Base-by-base conservation (phyloP, 768 basidiomycete species). In the Arthromyces matolae region DNA sequence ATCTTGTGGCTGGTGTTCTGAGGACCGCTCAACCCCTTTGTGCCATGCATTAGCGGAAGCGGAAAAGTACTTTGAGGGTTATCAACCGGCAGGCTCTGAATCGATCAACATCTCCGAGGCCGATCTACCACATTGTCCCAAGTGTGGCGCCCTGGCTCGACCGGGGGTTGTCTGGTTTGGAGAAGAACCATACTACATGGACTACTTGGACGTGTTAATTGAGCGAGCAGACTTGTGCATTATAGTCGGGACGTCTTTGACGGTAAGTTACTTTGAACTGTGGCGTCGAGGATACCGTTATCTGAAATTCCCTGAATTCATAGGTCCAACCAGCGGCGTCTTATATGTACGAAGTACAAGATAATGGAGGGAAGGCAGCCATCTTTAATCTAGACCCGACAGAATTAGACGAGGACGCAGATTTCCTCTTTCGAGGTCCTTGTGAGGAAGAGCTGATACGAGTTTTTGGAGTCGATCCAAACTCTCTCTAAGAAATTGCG, bases 101-200 rank as follows among this genome's bases (percentile, higher is more conserved):
- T 55, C 12, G 24, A 48, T n/a, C 41, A 27, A 42, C n/a, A 57
- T 66, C 13, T 54, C 63, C 2, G 8, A 59, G 7, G 55, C 57
- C 2, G 51, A 64, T 8, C 59, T 67, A 7, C 68, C 69, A 13
- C 59, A 54, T 20, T 67, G 68, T 48, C 35, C 36, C 19, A 36
- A 49, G 31, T 71, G 70, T 39, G 60, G 58, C 8, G 63, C 57
- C 1, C 59, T 72, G 14, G 39, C 60, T 16, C 54, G 72, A 3
- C 72, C 73, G 0, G 68, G 56, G 2, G 70, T 72, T 4, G 67
- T 73, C 5, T 72, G 72, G 73, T 73, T 72, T 49, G 70, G 64
- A 0, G 72, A 74, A 52, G 47, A 44, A n/a, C 62, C 65, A 3
- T 36, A 48, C 8, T 54, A 59, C 25, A 24, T 68, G 49, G 56